Evolutionary conservation across 331 rosid species (phyloP), one percentile per base, ranked within the genome.

Genomic region (Ulmus americana): DNA sequence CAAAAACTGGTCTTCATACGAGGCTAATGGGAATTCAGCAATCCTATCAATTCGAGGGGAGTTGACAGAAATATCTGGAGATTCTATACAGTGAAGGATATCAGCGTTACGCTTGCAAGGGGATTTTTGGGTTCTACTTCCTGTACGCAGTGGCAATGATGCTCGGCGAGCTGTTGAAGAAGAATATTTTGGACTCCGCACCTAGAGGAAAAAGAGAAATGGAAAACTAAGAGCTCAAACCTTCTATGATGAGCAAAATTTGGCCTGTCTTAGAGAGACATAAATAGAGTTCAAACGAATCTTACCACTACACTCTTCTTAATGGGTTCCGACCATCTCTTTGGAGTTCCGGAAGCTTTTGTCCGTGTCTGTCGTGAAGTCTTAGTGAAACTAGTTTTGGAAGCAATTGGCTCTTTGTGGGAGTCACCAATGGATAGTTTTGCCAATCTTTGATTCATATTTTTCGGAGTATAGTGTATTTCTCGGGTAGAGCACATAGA

Each of bases 11-110:
- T 84, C 90, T 43, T 89, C 97, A 42, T 79, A 81, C 1, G 97
- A 85, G 69, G 95, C 77, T 68, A 90, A 70, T 15, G 96, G 96
- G 68, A 94, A 94, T 78, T 94, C 99, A 65, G 95, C 96, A 47
- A 94, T 90, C 84, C 88, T 81, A 73, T 94, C 99, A 9, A 94
- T 90, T n/a, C 95, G 84, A 39, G 99, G 99, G 58, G 99, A 84
- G 76, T 90, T 94, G 72, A 94, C 97, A 0, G 99, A 94, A 63
- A 94, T 81, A 60, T 94, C 88, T 2, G 90, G 97, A 10, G 99
- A 94, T 63, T 86, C 72, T 44, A 74, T 67, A 12, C 57, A 70
- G 64, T 82, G 80, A 66, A 90, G 82, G 51, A 83, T 53, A 55
- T 79, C 88, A 49, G 42, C 61, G 59, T 52, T 69, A 42, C 82